These are phyloP conservation scores for Dioscorea alata DNA, from an alignment of 106 monocot species.

Conservation along the genomic window DNA sequence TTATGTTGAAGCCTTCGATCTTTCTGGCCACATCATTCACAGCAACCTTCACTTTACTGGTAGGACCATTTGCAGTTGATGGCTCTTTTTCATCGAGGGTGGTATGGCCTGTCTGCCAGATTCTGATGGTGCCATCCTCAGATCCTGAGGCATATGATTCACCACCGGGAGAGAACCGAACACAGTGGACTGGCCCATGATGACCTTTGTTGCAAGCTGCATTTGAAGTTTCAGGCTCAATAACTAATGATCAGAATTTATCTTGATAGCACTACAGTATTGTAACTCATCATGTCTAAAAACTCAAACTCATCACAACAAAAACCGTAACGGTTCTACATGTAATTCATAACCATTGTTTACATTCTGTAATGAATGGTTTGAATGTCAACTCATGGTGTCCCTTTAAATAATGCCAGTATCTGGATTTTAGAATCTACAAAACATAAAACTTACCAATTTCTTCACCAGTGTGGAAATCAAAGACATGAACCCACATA, in stretches of 20 bases:
- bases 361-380: no score
- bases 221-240: background rate
- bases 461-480: conserved; percentile 87
- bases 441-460: conserved; percentile 38
- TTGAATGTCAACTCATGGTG: no score
- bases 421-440: no score
- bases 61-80: conserved; percentile 18
- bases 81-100: conserved; percentile 41
- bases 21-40: conserved; percentile 46
- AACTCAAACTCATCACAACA: no score
- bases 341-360: no score
- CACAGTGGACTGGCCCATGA: conserved; percentile 93
- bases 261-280: no score
- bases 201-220: conserved; percentile 99
- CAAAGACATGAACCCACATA: conserved; percentile 96
- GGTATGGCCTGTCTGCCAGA: conserved; percentile 59
- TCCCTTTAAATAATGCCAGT: no score
- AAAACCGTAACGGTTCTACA: no score
- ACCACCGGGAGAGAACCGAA: conserved; percentile 84
- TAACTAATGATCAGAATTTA: no score
- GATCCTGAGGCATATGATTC: conserved; percentile 97
- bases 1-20: conserved; percentile 57
- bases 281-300: no score
- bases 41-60: conserved; percentile 25
- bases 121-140: conserved; percentile 95